phyloP scores from a whole-genome alignment of 2,329 filamentous ascomycete species.

The Clonostachys rosea region DNA sequence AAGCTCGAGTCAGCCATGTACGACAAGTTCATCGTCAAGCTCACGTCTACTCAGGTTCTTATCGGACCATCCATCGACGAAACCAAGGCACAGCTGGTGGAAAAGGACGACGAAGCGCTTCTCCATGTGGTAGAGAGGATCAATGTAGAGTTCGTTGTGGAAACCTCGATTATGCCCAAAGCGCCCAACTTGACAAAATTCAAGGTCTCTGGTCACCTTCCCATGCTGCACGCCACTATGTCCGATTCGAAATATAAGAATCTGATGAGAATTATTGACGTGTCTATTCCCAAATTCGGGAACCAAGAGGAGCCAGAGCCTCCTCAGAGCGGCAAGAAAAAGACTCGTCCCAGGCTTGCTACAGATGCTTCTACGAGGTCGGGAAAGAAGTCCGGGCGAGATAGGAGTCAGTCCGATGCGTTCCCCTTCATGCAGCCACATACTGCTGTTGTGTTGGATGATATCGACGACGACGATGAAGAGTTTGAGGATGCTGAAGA shows the following conservation, averaged over 20 bases:
- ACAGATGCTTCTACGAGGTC: constrained; percentile 41
- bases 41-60: constrained; percentile 91
- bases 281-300: constrained; percentile 81
- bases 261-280: constrained; percentile 92
- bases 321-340: constrained; percentile 15
- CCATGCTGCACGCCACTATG: constrained; percentile 84
- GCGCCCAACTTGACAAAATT: constrained; percentile 89
- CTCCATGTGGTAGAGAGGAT: constrained; percentile 94
- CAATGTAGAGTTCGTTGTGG: constrained; percentile 95
- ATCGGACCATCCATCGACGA: constrained; percentile 91
- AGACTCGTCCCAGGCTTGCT: constrained; percentile 33
- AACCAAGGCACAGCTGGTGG: constrained; percentile 75
- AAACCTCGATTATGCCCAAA: constrained; percentile 94
- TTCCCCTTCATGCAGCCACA: constrained; percentile 70
- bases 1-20: constrained; percentile 93
- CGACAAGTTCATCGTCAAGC: constrained; percentile 89
- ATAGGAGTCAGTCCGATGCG: constrained; percentile 60
- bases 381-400: constrained; percentile 36
- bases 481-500: constrained; percentile 64
- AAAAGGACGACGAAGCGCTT: constrained; percentile 62
- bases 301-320: constrained; percentile 18
- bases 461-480: constrained; percentile 63
- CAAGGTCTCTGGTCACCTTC: constrained; percentile 85
- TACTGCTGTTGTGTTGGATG: constrained; percentile 75
- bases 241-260: constrained; percentile 97